Evolutionary conservation across 2,329 filamentous ascomycete genomes (phyloP).

Genomic region (Aspergillus sp.): DNA sequence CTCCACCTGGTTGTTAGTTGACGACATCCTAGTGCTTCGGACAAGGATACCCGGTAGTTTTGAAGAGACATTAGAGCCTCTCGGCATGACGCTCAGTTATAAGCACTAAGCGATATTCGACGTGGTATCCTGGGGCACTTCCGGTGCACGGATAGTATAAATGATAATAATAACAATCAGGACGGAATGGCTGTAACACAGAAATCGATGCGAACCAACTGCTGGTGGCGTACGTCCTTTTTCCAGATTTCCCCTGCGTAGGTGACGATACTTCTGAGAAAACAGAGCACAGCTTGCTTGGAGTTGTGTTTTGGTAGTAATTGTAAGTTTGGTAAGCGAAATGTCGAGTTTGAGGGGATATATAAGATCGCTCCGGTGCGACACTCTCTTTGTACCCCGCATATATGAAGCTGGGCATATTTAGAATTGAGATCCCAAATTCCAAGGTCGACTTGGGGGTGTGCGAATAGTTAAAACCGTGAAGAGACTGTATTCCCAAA

Average conservation of each 20-base stretch:
- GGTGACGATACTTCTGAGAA: neutral
- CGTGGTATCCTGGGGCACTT: neutral
- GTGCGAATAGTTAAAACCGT: neutral
- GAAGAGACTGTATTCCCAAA: neutral
- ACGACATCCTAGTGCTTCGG: neutral
- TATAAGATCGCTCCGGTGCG: neutral
- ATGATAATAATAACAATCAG: neutral
- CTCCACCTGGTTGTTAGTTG: neutral
- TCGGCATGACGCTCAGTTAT: neutral
- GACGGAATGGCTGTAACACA: neutral
- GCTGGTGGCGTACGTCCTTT: neutral
- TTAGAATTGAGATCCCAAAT: neutral
- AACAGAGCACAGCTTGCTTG: neutral
- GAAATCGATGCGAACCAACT: neutral
- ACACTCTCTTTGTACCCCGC: neutral
- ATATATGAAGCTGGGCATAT: neutral
- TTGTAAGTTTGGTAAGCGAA: neutral
- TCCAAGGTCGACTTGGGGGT: neutral
- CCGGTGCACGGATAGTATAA: neutral
- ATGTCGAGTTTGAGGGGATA: too few species aligned
- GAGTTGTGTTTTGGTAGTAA: neutral
- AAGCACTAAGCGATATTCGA: neutral
- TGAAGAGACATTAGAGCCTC: neutral
- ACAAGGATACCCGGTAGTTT: neutral
- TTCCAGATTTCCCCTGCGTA: neutral